phyloP scores from a whole-genome alignment of 2,329 filamentous ascomycete genomes.

The Cladosporium sp. region DNA sequence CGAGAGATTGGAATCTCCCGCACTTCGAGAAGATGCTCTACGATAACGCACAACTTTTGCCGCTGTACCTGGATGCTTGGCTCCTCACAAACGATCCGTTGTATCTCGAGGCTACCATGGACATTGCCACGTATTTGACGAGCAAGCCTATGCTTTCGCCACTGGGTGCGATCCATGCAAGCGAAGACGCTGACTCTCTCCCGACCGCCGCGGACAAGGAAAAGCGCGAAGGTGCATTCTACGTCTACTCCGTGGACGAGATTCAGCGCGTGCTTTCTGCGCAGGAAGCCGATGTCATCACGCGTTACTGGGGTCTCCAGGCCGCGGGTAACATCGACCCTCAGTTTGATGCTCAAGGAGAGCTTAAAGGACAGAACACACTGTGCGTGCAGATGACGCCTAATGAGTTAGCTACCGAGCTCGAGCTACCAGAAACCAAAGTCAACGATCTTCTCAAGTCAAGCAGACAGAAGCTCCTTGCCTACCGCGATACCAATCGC shows the following conservation, averaged over 20 bases:
- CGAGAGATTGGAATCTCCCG: constrained; percentile 84
- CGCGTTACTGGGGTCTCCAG: constrained; percentile 76
- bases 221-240: constrained; percentile 86
- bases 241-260: constrained; percentile 87
- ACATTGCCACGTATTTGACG: constrained; percentile 81
- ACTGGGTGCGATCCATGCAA: constrained; percentile 74
- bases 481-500: constrained; percentile 67
- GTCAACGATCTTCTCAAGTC: constrained; percentile 60
- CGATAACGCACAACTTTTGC: constrained; percentile 81
- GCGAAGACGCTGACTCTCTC: constrained; percentile 83
- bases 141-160: constrained; percentile 59
- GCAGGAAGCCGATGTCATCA: constrained; percentile 65
- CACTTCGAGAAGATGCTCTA: constrained; percentile 98
- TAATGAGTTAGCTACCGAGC: constrained; percentile 64
- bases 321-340: constrained; percentile 80
- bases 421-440: constrained; percentile 64
- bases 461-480: constrained; percentile 62
- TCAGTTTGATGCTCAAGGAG: constrained; percentile 81
- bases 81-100: constrained; percentile 61
- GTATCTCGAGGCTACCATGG: constrained; percentile 70
- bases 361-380: constrained; percentile 92
- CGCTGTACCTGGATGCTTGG: constrained; percentile 82
- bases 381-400: constrained; percentile 64
- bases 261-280: constrained; percentile 69
- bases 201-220: constrained; percentile 68